A percentile compares a stretch with the other conserved stretches of the same genome.
Evolutionary conservation across 2,329 filamentous ascomycete genomes (phyloP).

Genomic region (Phyllosticta ampelicida): DNA sequence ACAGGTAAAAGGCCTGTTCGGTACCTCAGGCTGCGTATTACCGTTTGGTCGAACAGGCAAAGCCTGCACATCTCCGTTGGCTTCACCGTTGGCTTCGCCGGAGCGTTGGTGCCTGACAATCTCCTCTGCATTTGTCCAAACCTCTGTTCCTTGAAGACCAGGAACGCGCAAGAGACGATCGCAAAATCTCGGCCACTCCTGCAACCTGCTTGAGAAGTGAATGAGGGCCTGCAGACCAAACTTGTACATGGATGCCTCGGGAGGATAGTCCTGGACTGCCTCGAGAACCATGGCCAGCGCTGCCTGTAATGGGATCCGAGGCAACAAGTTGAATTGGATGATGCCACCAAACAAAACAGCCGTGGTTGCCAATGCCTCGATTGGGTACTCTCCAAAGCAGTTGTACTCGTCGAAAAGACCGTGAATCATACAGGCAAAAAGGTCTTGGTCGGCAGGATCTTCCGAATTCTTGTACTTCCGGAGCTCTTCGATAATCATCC

Average conservation of each 20-base stretch:
- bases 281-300: slow-evolving; percentile 98
- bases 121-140: slow-evolving; percentile 72
- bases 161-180: slow-evolving; percentile 73
- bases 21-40: slow-evolving; percentile 45
- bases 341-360: slow-evolving; percentile 95
- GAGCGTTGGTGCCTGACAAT: slow-evolving; percentile 60
- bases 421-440: slow-evolving; percentile 98
- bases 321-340: slow-evolving; percentile 85
- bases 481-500: slow-evolving; percentile 74
- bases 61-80: slow-evolving; percentile 33
- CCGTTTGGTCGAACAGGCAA: slow-evolving; percentile 57
- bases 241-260: slow-evolving; percentile 90
- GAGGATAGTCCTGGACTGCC: slow-evolving; percentile 73
- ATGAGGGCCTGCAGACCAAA: slow-evolving; percentile 93
- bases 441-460: slow-evolving; percentile 76
- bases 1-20: slow-evolving; percentile 62
- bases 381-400: slow-evolving; percentile 88
- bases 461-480: slow-evolving; percentile 80
- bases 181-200: slow-evolving; percentile 95
- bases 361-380: slow-evolving; percentile 92
- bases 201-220: slow-evolving; percentile 70
- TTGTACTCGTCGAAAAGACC: slow-evolving; percentile 95
- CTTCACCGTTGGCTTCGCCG: slow-evolving; percentile 45
- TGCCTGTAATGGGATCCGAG: slow-evolving; percentile 80
- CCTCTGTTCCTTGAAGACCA: slow-evolving; percentile 72